Conservation (phyloP, 495 filamentous ascomycete species). For the Elasticomyces elasticus region DNA sequence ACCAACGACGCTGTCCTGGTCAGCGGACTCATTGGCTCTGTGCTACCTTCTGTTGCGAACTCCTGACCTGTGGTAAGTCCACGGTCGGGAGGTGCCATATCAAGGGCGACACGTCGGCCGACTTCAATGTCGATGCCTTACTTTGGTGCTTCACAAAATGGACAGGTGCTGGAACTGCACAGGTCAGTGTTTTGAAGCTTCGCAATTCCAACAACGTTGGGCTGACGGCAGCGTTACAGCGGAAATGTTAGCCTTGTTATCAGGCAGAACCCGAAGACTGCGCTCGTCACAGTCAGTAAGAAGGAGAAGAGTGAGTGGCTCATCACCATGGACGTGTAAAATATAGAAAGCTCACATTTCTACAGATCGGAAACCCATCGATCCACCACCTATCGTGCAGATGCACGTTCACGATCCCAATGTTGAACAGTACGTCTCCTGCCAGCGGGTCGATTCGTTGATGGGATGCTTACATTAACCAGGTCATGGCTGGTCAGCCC, state of each 20-base stretch:
- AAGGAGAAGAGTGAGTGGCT: slow-evolving; percentile 30
- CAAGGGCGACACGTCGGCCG: neutral
- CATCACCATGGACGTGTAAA: neutral
- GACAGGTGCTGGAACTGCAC: neutral
- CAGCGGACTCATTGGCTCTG: neutral
- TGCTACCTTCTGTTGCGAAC: neutral
- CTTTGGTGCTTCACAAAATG: neutral
- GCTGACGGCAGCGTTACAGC: slow-evolving; percentile 9
- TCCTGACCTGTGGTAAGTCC: too few relatives aligned
- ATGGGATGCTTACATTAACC: neutral
- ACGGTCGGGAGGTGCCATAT: too few relatives aligned
- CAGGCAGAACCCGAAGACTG: slow-evolving; percentile 30
- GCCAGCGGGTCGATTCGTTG: neutral
- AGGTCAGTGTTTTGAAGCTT: neutral
- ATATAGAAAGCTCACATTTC: slow-evolving; percentile 14
- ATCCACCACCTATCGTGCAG: slow-evolving; percentile 89
- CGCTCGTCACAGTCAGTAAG: slow-evolving; percentile 25
- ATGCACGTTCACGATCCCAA: slow-evolving; percentile 50
- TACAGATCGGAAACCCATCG: slow-evolving; percentile 84
- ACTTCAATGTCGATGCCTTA: slow-evolving; percentile 10
- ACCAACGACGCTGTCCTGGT: neutral
- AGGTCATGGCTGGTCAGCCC: slow-evolving; percentile 46
- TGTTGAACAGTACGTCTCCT: slow-evolving; percentile 4
- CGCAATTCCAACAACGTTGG: neutral
- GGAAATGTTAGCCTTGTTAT: slow-evolving; percentile 20